Percentiles rank a stretch among this genome's conserved stretches.
phyloP scores from a whole-genome alignment of 2,329 filamentous ascomycete genomes.

The Orbilia oligospora region DNA sequence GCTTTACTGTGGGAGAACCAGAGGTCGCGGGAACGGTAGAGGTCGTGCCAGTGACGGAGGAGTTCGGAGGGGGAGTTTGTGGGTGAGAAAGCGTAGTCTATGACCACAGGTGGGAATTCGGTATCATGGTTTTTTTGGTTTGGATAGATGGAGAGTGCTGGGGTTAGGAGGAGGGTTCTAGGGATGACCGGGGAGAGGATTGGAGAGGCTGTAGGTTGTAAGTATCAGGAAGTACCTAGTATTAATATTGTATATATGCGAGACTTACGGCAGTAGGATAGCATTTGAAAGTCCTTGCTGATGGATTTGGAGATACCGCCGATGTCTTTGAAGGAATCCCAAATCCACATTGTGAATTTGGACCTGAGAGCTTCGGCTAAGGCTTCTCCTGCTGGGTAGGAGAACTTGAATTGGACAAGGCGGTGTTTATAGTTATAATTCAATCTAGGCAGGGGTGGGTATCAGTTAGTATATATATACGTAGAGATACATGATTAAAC shows the following conservation, averaged over 20 bases:
- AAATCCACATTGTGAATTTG: background rate
- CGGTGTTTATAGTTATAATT: background rate
- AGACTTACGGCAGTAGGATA: background rate
- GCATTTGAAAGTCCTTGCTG: background rate
- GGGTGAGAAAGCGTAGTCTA: slow-evolving; percentile 10
- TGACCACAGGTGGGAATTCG: slow-evolving; percentile 17
- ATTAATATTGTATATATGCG: too few species aligned
- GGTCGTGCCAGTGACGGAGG: slow-evolving; percentile 15
- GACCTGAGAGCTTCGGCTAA: background rate
- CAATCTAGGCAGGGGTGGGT: background rate
- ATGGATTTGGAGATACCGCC: background rate
- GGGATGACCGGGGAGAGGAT: background rate
- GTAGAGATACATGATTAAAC: too few species aligned
- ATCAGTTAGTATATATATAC: background rate
- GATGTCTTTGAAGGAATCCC: background rate
- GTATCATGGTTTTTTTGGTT: background rate
- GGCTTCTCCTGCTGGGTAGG: background rate
- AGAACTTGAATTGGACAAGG: background rate
- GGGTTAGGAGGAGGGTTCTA: slow-evolving; percentile 1
- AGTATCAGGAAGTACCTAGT: background rate
- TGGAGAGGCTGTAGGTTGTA: background rate
- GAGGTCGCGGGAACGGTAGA: slow-evolving; percentile 26
- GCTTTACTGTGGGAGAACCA: slow-evolving; percentile 10
- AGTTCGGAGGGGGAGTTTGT: background rate
- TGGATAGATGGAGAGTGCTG: background rate